Evolutionary conservation across 805 yeast genomes (phyloP).

Genomic region (Lachancea cidri): DNA sequence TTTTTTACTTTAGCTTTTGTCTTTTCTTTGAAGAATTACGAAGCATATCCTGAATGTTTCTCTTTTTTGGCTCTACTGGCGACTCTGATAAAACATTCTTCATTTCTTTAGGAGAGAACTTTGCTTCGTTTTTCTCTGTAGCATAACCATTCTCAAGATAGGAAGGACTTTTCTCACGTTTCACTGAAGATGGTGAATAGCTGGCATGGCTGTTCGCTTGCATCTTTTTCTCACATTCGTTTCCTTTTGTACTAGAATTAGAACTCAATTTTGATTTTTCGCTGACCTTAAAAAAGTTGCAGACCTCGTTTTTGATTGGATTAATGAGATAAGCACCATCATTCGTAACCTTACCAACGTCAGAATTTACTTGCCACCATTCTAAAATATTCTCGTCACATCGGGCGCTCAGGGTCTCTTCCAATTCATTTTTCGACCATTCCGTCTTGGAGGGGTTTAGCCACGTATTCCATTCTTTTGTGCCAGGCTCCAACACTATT

Average conservation of each 20-base stretch:
- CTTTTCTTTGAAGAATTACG: constrained; percentile 4
- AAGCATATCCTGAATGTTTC: constrained; percentile 7
- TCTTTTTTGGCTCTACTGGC: neutral
- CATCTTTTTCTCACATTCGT: too few species aligned
- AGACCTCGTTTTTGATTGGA: constrained; percentile 22
- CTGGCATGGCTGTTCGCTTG: too few species aligned
- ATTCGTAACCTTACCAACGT: constrained; percentile 57
- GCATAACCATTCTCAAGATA: too few species aligned
- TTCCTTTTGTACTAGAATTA: neutral
- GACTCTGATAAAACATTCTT: too few species aligned
- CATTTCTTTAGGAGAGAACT: too few species aligned
- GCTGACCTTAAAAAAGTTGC: constrained; percentile 9
- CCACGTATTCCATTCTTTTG: constrained; percentile 61
- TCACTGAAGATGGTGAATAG: too few species aligned
- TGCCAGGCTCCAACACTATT: constrained; percentile 53
- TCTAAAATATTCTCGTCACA: constrained; percentile 37
- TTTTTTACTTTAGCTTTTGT: constrained; percentile 4
- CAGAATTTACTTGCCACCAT: constrained; percentile 51
- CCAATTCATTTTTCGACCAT: constrained; percentile 39
- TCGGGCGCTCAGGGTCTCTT: constrained; percentile 36
- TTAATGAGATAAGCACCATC: constrained; percentile 36
- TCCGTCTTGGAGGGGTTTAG: constrained; percentile 36
- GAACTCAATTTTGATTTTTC: neutral
- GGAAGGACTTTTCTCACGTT: too few species aligned
- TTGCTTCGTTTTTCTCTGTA: too few species aligned